Evolutionary conservation across 192 early-diverging fungal genomes (phyloP).

Genomic region (Mortierella hygrophila): DNA sequence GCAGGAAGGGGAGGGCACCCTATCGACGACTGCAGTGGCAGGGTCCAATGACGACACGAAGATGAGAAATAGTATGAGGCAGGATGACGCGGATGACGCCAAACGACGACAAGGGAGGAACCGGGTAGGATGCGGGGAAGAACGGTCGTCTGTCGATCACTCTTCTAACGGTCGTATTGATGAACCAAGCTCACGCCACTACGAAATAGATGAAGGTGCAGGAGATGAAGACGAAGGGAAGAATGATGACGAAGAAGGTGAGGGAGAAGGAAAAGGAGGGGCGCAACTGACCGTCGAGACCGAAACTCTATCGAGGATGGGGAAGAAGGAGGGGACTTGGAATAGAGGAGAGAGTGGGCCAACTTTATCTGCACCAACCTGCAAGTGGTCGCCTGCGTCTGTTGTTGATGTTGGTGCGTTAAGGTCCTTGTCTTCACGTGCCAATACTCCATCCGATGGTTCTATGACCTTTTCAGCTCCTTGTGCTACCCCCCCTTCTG

Average conservation of each 20-base stretch:
- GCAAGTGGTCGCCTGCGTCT: not conserved
- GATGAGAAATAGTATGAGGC: not conserved
- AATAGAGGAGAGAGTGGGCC: not conserved
- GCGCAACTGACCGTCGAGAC: slow-evolving; percentile 13
- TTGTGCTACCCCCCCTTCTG: not conserved
- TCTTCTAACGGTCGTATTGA: not conserved
- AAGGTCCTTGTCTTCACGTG: not conserved
- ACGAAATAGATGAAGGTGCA: slow-evolving; percentile 2
- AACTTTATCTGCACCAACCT: not conserved
- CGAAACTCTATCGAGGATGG: slow-evolving; percentile 17
- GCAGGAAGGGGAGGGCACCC: not conserved
- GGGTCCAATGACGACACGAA: slow-evolving; percentile 7
- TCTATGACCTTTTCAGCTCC: not conserved
- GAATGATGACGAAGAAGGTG: not conserved
- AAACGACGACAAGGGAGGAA: not conserved
- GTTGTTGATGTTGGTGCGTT: not conserved
- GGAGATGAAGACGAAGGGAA: not conserved
- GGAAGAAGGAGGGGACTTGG: not conserved
- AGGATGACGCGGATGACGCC: slow-evolving; percentile 20
- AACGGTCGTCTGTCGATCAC: not conserved
- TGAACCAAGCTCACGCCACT: not conserved
- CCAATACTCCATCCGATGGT: not conserved
- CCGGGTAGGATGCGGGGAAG: not conserved
- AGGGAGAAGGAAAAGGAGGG: not conserved
- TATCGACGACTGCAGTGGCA: not conserved